These are phyloP conservation scores for Phytophthora agathidicida DNA, from an alignment of 352 stramenopile genomes.

Conservation along the genomic window DNA sequence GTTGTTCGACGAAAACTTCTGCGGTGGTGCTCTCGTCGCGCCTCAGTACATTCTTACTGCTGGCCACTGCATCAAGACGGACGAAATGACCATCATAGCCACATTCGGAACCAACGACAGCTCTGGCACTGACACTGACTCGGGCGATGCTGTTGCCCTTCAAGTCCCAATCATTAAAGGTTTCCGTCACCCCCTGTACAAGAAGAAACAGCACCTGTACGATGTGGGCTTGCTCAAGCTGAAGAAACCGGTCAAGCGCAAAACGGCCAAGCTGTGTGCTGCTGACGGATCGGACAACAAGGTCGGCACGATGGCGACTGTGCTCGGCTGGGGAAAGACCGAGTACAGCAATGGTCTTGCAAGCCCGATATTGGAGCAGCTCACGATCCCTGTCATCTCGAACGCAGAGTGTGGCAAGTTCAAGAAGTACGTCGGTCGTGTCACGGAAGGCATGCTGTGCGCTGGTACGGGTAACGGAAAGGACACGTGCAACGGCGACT, in stretches of 20 bases:
- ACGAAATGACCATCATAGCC: conserved; percentile 24
- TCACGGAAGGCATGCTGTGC: conserved; percentile 69
- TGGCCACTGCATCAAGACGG: conserved; percentile 64
- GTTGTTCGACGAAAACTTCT: conserved; percentile 48
- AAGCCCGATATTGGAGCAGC: conserved; percentile 43
- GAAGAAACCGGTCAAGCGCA: conserved; percentile 36
- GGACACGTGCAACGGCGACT: conserved; percentile 76
- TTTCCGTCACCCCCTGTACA: conserved; percentile 36
- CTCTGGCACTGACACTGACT: conserved; percentile 15
- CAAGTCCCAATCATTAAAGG: conserved; percentile 12
- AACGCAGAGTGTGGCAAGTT: conserved; percentile 61
- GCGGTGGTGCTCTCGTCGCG: conserved; percentile 60
- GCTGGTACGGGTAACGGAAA: conserved; percentile 48
- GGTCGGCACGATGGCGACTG: conserved; percentile 50
- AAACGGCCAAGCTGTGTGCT: conserved; percentile 41
- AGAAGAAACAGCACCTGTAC: conserved; percentile 39
- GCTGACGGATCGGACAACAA: conserved; percentile 55
- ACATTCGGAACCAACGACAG: conserved; percentile 33
- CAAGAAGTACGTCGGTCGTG: conserved; percentile 48
- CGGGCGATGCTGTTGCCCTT: neutral
- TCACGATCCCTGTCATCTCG: conserved; percentile 62
- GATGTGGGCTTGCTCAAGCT: conserved; percentile 69
- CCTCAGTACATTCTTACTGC: conserved; percentile 71
- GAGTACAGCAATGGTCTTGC: conserved; percentile 22
- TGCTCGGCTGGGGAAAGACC: conserved; percentile 64